Conservation (phyloP, 805 yeast species). For the Yamadazyma sp. region DNA sequence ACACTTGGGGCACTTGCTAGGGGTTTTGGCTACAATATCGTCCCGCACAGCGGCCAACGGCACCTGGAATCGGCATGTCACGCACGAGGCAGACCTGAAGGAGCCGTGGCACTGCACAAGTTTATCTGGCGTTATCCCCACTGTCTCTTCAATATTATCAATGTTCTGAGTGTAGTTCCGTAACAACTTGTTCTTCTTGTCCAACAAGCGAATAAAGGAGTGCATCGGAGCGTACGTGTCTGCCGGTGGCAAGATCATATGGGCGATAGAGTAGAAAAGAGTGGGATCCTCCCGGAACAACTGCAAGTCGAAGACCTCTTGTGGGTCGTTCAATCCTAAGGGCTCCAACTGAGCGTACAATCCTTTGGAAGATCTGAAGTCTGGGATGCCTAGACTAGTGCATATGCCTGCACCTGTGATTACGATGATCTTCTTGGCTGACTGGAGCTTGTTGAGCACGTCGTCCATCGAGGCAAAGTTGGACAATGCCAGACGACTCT, state of each 20-base stretch:
- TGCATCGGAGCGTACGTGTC: slow-evolving; percentile 39
- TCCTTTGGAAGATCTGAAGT: slow-evolving; percentile 54
- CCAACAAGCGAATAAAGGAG: slow-evolving; percentile 36
- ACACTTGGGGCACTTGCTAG: slow-evolving; percentile 56
- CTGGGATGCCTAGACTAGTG: slow-evolving; percentile 46
- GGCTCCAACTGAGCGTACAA: slow-evolving; percentile 57
- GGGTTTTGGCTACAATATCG: slow-evolving; percentile 45
- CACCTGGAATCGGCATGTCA: slow-evolving; percentile 66
- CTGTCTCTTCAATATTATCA: slow-evolving; percentile 47
- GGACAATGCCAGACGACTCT: slow-evolving; percentile 54
- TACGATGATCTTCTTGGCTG: slow-evolving; percentile 45
- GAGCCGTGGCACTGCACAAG: slow-evolving; percentile 85
- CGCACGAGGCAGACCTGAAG: slow-evolving; percentile 67
- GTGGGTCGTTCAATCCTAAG: slow-evolving; percentile 43
- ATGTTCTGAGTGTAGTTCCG: slow-evolving; percentile 47
- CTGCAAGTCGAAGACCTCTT: slow-evolving; percentile 43
- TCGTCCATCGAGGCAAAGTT: slow-evolving; percentile 59
- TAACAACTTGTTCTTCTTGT: slow-evolving; percentile 36
- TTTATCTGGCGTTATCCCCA: slow-evolving; percentile 51
- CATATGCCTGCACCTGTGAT: slow-evolving; percentile 49
- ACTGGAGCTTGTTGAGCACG: slow-evolving; percentile 51
- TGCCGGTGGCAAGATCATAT: slow-evolving; percentile 44
- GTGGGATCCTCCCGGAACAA: slow-evolving; percentile 38
- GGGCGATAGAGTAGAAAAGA: slow-evolving; percentile 43
- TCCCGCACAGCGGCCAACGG: slow-evolving; percentile 49